Evolutionary conservation across 257 asterid genomes (phyloP).

Genomic region (Solanum verrucosum): DNA sequence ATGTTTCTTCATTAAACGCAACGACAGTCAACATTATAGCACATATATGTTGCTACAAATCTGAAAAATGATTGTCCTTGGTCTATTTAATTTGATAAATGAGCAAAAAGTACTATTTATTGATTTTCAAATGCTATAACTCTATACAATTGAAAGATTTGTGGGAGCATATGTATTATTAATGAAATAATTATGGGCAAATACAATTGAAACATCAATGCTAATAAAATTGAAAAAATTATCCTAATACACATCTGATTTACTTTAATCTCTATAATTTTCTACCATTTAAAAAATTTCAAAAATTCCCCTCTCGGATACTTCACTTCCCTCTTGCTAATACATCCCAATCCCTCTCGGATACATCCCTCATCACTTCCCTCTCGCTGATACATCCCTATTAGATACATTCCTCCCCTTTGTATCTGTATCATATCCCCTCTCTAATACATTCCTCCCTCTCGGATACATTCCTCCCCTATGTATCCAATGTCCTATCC

Average conservation of each 20-base stretch:
- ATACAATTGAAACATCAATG: not conserved
- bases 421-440: no score
- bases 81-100: not conserved
- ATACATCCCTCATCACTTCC: no score
- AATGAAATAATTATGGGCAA: not conserved
- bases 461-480: no score
- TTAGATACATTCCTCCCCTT: no score
- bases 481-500: no score
- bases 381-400: no score
- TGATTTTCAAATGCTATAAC: not conserved
- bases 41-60: not conserved
- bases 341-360: no score
- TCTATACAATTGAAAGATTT: not conserved
- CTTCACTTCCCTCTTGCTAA: no score
- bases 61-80: not conserved
- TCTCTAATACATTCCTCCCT: no score
- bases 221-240: not conserved
- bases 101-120: not conserved
- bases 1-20: not conserved
- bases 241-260: not conserved
- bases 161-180: not conserved
- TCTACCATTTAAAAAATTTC: not conserved
- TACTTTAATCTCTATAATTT: not conserved
- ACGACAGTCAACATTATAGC: not conserved
- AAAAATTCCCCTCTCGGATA: no score